Evolutionary conservation across 83 land plant genomes (phyloP), one percentile per base, ranked within the genome.

Genomic region (Larix sibirica): DNA sequence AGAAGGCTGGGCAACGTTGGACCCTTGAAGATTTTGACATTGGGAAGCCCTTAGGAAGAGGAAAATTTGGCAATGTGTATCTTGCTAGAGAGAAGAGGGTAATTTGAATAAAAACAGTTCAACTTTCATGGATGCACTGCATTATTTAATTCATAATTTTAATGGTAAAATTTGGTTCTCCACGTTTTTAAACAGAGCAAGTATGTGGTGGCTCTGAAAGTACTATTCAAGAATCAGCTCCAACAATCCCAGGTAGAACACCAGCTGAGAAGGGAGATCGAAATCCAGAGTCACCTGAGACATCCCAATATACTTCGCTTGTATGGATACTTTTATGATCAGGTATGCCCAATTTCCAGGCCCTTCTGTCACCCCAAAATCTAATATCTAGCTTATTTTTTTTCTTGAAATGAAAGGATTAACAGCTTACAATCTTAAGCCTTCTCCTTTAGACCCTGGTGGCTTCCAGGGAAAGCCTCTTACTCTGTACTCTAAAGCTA

Each of bases 21-120:
- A 89, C 89, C 18, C 89, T 96, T 20, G 87, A 86, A 17, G 98
- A 96, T 81, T 96, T 95, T 70, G 98, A 96, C 60, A 89, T 96
- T 38, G 98, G 98, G 28, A 96, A 88, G 92, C 98, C 98, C 28
- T 87, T 95, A n/a, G 97, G 98, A 28, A 80, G 93, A 80, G 98
- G 98, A 23, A 96, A 94, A 82, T 96, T 94, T 85, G 98, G 97
- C 16, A 96, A 92, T 73, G 98, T 96, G 14, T 96, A 96, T 81
- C 85, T 96, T 66, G 98, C 98, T 4, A 91, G 98, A 79, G 98
- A 96, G 82, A 96, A 91, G 81, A 89, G 80, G 91, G 98, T 96
- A 23, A 44, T 62, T 17, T 18, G 16, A 9, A 17, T 28, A 4
- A 54, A 54, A 24, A 54, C 23, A 54, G 18, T 54, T 56, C n/a